A percentile compares a stretch with the other conserved stretches of the same genome.
phyloP scores from a whole-genome alignment of 2,329 filamentous ascomycete genomes.

The Alternaria sp. region DNA sequence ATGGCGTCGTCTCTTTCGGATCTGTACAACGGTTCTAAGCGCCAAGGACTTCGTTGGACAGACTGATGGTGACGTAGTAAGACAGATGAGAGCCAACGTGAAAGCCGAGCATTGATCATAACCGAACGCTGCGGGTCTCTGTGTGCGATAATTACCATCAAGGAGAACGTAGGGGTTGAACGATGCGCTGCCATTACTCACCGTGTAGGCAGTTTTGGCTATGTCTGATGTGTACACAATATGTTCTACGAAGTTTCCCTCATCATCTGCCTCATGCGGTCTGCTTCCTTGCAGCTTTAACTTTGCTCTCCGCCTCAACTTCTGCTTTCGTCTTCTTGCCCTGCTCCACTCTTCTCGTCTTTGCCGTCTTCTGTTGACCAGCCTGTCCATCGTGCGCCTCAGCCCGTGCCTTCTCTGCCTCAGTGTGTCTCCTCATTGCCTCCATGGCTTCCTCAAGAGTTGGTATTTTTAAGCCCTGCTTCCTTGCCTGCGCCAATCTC shows the following conservation, averaged over 20 bases:
- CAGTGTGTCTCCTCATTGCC: conserved; percentile 35
- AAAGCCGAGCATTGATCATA: too few relatives aligned
- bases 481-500: conserved; percentile 39
- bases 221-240: not conserved
- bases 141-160: not conserved
- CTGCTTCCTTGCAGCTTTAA: conserved; percentile 35
- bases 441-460: conserved; percentile 43
- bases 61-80: not conserved
- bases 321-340: conserved; percentile 38
- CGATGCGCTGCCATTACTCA: not conserved
- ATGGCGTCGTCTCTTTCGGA: not conserved
- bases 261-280: conserved; percentile 6
- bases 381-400: conserved; percentile 36
- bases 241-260: conserved; percentile 11
- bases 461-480: conserved; percentile 39
- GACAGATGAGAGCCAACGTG: not conserved
- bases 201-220: not conserved
- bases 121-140: not conserved
- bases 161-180: not conserved
- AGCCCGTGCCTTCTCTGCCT: conserved; percentile 26
- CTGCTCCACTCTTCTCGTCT: conserved; percentile 35
- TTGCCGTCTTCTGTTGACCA: conserved; percentile 37
- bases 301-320: conserved; percentile 32
- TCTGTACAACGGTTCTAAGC: not conserved
- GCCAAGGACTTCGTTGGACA: not conserved